A percentile compares a stretch with the other conserved stretches of the same genome.
Evolutionary conservation across 495 filamentous ascomycete genomes (phyloP).

Genomic region (Tuber indicum): DNA sequence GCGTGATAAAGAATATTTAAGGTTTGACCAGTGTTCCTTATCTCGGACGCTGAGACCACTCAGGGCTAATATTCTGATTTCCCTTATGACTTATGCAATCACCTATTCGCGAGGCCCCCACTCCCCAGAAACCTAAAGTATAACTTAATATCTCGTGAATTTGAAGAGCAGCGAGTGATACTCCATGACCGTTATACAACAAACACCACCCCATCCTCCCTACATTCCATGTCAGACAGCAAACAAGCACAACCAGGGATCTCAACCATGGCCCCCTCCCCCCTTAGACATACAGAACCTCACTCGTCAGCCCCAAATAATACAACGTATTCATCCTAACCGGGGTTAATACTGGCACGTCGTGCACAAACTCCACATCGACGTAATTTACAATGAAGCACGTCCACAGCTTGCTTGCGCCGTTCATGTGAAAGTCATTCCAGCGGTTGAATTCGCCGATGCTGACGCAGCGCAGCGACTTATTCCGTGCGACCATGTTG

Average conservation of each 20-base stretch:
- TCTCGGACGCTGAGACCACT: not conserved
- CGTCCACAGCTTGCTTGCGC: conserved; percentile 11
- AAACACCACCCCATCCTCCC: not conserved
- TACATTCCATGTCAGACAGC: not conserved
- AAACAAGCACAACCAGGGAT: not conserved
- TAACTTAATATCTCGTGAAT: not conserved
- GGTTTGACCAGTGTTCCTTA: not conserved
- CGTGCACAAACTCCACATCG: conserved; percentile 12
- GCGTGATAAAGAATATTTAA: not conserved
- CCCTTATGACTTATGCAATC: not conserved
- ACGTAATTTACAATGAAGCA: conserved; percentile 25
- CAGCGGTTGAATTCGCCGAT: conserved; percentile 15
- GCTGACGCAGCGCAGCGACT: conserved; percentile 11
- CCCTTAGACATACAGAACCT: conserved; percentile 13
- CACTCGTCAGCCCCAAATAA: conserved; percentile 17
- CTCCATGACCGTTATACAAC: not conserved
- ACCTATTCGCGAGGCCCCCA: too few relatives aligned
- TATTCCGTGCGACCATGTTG: not conserved
- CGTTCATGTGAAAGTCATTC: conserved; percentile 10
- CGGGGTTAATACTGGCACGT: conserved; percentile 14
- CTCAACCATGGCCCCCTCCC: not conserved
- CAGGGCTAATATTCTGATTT: not conserved
- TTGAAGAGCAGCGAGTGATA: conserved; percentile 1
- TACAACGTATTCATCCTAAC: conserved; percentile 14
- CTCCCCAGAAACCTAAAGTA: not conserved